phyloP scores from a whole-genome alignment of 83 land plant species.

The Picea engelmannii region DNA sequence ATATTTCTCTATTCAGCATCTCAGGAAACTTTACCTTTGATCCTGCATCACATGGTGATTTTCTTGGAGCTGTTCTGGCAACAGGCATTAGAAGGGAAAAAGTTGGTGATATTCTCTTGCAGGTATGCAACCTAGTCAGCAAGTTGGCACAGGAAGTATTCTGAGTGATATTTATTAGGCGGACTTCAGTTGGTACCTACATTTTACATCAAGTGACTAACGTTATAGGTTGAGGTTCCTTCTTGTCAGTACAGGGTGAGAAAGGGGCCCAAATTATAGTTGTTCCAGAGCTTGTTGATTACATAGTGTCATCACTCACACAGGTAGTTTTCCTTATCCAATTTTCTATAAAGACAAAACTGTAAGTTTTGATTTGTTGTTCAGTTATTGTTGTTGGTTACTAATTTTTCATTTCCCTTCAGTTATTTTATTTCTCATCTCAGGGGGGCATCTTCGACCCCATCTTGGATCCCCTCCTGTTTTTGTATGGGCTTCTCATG shows the following conservation, averaged over 20 bases:
- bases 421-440: too few relatives aligned
- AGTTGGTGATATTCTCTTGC: constrained; percentile 86
- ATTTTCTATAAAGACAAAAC: neutral
- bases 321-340: constrained; percentile 57
- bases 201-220: neutral
- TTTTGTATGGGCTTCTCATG: too few relatives aligned
- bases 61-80: constrained; percentile 90
- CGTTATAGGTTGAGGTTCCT: neutral
- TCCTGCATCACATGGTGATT: constrained; percentile 89
- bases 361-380: too few relatives aligned
- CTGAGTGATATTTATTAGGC: neutral
- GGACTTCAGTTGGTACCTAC: neutral
- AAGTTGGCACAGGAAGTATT: neutral
- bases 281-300: constrained; percentile 89
- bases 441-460: too few relatives aligned
- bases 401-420: too few relatives aligned
- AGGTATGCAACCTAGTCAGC: constrained; percentile 41
- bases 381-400: too few relatives aligned
- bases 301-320: constrained; percentile 58
- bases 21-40: constrained; percentile 84
- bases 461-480: too few relatives aligned
- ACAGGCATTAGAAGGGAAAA: constrained; percentile 90
- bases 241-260: constrained; percentile 55
- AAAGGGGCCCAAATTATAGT: constrained; percentile 86
- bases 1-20: constrained; percentile 51